A percentile compares a stretch with the other conserved stretches of the same genome.
Evolutionary conservation across 1,284 basidiomycete genomes (phyloP).

Genomic region (Ganoderma sp.): DNA sequence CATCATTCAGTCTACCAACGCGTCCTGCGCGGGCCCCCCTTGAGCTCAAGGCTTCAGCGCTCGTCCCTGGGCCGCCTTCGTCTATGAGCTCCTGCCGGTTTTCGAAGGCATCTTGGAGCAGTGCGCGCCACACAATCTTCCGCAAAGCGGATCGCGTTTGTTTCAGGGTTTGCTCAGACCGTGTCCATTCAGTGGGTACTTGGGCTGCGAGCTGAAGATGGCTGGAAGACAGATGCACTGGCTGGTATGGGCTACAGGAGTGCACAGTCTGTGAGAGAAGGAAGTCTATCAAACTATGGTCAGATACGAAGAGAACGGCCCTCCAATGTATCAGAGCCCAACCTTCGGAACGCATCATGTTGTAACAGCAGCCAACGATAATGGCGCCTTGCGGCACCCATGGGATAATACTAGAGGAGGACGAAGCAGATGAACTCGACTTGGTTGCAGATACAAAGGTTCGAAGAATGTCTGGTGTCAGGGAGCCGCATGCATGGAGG

Average conservation of each 20-base stretch:
- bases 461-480: constrained; percentile 53
- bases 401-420: not conserved
- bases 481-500: constrained; percentile 62
- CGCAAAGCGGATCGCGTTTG: constrained; percentile 53
- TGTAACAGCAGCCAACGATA: constrained; percentile 60
- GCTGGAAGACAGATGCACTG: constrained; percentile 39
- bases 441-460: constrained; percentile 39
- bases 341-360: constrained; percentile 52
- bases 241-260: constrained; percentile 3
- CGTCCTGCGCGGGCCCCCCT: constrained; percentile 18
- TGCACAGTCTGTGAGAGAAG: constrained; percentile 39
- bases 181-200: constrained; percentile 49
- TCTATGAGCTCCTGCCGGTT: not conserved
- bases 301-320: not conserved
- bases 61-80: not conserved
- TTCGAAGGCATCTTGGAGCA: constrained; percentile 41
- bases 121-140: constrained; percentile 71
- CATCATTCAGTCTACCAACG: constrained; percentile 44
- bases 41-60: not conserved
- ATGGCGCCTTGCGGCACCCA: constrained; percentile 51
- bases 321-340: constrained; percentile 31
- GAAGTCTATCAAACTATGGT: constrained; percentile 43
- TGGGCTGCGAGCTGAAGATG: constrained; percentile 64
- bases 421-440: not conserved
- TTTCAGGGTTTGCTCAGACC: constrained; percentile 31